Conservation (phyloP, 805 yeast species). For the Isabelozyma gotoi region DNA sequence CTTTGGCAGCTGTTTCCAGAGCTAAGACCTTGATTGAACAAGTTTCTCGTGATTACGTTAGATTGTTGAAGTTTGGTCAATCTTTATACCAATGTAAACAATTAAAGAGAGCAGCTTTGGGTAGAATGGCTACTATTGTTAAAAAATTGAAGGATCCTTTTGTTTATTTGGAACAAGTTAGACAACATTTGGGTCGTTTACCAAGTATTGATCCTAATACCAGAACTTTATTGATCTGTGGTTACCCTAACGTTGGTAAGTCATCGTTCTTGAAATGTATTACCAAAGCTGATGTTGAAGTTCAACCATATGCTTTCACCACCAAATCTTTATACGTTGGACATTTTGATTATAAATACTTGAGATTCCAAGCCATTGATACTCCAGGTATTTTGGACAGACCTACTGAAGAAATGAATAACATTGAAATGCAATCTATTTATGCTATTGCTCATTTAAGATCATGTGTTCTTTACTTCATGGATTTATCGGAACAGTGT, state of each 20-base stretch:
- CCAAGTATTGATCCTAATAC: slow-evolving; percentile 99
- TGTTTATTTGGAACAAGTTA: slow-evolving; percentile 91
- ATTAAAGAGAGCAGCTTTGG: slow-evolving; percentile 96
- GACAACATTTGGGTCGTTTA: slow-evolving; percentile 98
- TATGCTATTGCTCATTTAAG: slow-evolving; percentile 98
- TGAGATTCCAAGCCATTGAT: slow-evolving; percentile 98
- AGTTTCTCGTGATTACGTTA: slow-evolving; percentile 91
- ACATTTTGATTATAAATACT: slow-evolving; percentile 96
- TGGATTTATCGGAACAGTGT: slow-evolving; percentile 99
- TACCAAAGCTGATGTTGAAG: slow-evolving; percentile 98
- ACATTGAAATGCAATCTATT: slow-evolving; percentile 98
- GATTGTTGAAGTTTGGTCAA: slow-evolving; percentile 95
- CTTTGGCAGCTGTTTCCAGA: slow-evolving; percentile 89
- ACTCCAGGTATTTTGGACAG: slow-evolving; percentile 98
- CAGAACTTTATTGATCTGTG: slow-evolving; percentile 94
- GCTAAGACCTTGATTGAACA: slow-evolving; percentile 94
- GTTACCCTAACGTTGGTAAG: slow-evolving; percentile 99
- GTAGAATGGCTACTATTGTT: slow-evolving; percentile 98
- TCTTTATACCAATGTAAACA: slow-evolving; percentile 98
- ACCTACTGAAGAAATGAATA: slow-evolving; percentile 99
- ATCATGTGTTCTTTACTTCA: slow-evolving; percentile 93
- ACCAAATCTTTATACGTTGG: slow-evolving; percentile 97
- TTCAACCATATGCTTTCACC: slow-evolving; percentile 98
- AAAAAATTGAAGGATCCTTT: slow-evolving; percentile 95
- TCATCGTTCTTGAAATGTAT: slow-evolving; percentile 90